Conservation (phyloP, 495 filamentous ascomycete genomes). For the Penicillium arizonense region DNA sequence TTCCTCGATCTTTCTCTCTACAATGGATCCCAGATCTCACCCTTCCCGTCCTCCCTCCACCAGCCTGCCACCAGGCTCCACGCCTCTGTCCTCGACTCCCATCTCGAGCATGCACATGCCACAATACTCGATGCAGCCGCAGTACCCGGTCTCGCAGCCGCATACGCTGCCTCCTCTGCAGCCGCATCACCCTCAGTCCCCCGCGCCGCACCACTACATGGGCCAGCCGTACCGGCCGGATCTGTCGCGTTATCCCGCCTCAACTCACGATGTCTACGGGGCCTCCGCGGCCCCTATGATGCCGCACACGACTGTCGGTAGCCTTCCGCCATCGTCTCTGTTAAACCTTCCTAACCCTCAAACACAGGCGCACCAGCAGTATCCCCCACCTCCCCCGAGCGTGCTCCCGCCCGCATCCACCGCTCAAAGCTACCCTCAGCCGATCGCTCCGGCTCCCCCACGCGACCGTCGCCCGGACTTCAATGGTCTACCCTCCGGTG, state of each 20-base stretch:
- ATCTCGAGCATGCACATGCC: slow-evolving; percentile 51
- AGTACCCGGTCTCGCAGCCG: slow-evolving; percentile 56
- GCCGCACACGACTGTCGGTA: slow-evolving; percentile 58
- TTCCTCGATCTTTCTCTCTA: slow-evolving; percentile 26
- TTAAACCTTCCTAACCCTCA: slow-evolving; percentile 51
- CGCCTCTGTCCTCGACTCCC: slow-evolving; percentile 42
- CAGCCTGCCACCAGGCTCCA: slow-evolving; percentile 53
- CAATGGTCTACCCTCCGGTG: slow-evolving; percentile 63
- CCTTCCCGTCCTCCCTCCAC: slow-evolving; percentile 56
- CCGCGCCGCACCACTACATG: slow-evolving; percentile 56
- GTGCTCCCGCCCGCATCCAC: slow-evolving; percentile 65
- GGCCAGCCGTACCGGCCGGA: slow-evolving; percentile 59
- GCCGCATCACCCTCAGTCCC: slow-evolving; percentile 53
- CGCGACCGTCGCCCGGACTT: slow-evolving; percentile 53
- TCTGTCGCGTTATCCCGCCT: slow-evolving; percentile 59
- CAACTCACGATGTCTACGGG: slow-evolving; percentile 61
- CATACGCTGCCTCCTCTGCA: slow-evolving; percentile 74
- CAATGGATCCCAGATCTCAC: slow-evolving; percentile 55
- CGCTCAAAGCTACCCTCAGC: slow-evolving; percentile 66
- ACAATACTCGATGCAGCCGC: slow-evolving; percentile 54
- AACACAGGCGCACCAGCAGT: slow-evolving; percentile 53
- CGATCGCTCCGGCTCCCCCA: slow-evolving; percentile 68
- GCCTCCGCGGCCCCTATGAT: slow-evolving; percentile 44
- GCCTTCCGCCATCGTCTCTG: slow-evolving; percentile 52
- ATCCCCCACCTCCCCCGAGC: slow-evolving; percentile 59